phyloP scores from a whole-genome alignment of 768 basidiomycete genomes.

The Tricholoma sp. region DNA sequence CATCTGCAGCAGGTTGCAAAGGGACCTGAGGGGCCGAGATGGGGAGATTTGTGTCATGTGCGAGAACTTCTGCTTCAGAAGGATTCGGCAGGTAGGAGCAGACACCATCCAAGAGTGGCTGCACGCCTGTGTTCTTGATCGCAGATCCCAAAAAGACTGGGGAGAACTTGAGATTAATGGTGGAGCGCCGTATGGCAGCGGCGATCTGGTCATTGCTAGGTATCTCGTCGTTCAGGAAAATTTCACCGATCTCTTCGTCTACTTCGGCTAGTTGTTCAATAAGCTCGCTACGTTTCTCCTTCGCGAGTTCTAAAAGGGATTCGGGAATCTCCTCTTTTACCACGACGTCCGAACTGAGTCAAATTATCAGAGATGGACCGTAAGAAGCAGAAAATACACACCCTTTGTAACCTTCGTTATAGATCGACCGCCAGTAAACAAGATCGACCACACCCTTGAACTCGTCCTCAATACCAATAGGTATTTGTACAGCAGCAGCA shows the following conservation, averaged over 20 bases:
- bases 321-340: constrained; percentile 87
- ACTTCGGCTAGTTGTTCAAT: constrained; percentile 95
- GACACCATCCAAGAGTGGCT: constrained; percentile 90
- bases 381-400: constrained; percentile 29
- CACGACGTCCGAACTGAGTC: constrained; percentile 64
- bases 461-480: constrained; percentile 86
- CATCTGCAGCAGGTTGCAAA: constrained; percentile 76
- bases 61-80: constrained; percentile 68
- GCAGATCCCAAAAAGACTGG: constrained; percentile 98
- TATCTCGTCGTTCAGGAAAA: constrained; percentile 79
- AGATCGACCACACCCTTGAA: constrained; percentile 92
- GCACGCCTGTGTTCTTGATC: constrained; percentile 94
- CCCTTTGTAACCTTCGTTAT: constrained; percentile 96
- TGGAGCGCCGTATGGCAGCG: constrained; percentile 84
- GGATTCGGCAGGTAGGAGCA: constrained; percentile 95
- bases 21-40: constrained; percentile 62
- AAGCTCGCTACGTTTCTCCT: constrained; percentile 83
- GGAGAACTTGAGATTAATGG: constrained; percentile 83
- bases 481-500: constrained; percentile 93
- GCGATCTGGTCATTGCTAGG: constrained; percentile 73
- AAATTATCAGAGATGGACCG: neutral
- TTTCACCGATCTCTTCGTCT: constrained; percentile 91
- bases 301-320: constrained; percentile 65
- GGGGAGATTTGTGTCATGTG: constrained; percentile 76
- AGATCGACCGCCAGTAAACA: constrained; percentile 90